These are phyloP conservation scores for Scleromitrula shiraiana DNA, from an alignment of 2,329 filamentous ascomycete genomes.

Conservation along the genomic window DNA sequence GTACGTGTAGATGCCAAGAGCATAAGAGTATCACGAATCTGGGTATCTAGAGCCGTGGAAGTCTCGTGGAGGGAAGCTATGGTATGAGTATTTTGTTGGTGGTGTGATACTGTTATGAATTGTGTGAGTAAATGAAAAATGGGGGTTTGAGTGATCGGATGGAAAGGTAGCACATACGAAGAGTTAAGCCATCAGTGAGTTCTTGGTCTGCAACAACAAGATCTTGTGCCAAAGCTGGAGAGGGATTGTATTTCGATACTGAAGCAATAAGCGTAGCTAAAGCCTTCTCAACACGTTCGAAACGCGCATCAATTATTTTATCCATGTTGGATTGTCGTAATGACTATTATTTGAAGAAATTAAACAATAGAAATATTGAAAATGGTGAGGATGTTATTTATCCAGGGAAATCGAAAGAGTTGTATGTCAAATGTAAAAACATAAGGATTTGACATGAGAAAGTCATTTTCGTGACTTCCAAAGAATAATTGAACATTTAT, in stretches of 20 bases:
- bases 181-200: slow-evolving; percentile 56
- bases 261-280: slow-evolving; percentile 67
- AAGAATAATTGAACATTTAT: no score
- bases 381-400: no score
- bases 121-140: not conserved
- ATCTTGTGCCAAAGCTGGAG: slow-evolving; percentile 56
- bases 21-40: slow-evolving; percentile 63
- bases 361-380: not conserved
- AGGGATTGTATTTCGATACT: slow-evolving; percentile 75
- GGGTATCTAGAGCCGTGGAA: slow-evolving; percentile 57
- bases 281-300: slow-evolving; percentile 59
- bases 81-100: slow-evolving; percentile 66
- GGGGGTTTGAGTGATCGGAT: not conserved
- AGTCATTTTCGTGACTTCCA: no score
- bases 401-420: no score
- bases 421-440: no score
- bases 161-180: slow-evolving; percentile 40
- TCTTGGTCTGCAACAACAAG: slow-evolving; percentile 63
- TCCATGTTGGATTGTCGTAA: slow-evolving; percentile 43
- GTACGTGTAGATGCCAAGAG: slow-evolving; percentile 65
- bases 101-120: slow-evolving; percentile 50
- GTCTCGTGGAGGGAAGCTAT: slow-evolving; percentile 62
- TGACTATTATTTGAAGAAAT: not conserved
- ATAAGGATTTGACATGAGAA: no score
- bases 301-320: slow-evolving; percentile 50